phyloP scores from a whole-genome alignment of 495 filamentous ascomycete genomes.

The Parathielavia appendiculata region DNA sequence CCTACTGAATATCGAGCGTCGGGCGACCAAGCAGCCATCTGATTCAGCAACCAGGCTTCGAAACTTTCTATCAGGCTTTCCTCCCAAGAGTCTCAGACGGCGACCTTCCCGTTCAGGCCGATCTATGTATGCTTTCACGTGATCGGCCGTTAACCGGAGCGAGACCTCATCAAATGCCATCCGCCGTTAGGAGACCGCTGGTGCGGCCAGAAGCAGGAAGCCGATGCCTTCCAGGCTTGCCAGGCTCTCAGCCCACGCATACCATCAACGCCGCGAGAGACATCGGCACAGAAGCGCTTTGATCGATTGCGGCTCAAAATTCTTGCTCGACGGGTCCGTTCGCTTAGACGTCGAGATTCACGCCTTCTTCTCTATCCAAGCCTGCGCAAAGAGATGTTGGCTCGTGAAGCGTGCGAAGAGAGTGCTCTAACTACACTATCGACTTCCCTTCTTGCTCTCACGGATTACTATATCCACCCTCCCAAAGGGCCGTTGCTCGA shows the following conservation, averaged over 20 bases:
- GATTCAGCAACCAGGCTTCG: too few species aligned
- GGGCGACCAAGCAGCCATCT: too few species aligned
- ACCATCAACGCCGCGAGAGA: not conserved
- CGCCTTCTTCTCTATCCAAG: too few species aligned
- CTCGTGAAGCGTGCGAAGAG: too few species aligned
- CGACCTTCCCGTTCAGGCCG: not conserved
- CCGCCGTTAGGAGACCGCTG: constrained; percentile 1
- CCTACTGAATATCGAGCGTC: not conserved
- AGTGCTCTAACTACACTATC: too few species aligned
- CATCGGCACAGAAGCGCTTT: not conserved
- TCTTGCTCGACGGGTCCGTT: not conserved
- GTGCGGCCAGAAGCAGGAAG: too few species aligned
- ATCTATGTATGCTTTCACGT: not conserved
- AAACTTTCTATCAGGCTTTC: too few species aligned
- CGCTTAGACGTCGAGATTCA: not conserved
- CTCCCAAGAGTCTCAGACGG: too few species aligned
- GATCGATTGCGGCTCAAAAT: too few species aligned
- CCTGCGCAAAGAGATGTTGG: too few species aligned
- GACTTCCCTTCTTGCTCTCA: not conserved
- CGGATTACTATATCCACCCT: not conserved
- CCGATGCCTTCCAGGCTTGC: too few species aligned
- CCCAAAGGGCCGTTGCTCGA: not conserved
- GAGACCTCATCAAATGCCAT: not conserved
- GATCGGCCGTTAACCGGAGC: not conserved
- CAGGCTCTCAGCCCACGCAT: too few species aligned